Evolutionary conservation across 176 grass and related monocot genomes (phyloP), one percentile per base, ranked within the genome.

Genomic region (Pontederia crassipes): DNA sequence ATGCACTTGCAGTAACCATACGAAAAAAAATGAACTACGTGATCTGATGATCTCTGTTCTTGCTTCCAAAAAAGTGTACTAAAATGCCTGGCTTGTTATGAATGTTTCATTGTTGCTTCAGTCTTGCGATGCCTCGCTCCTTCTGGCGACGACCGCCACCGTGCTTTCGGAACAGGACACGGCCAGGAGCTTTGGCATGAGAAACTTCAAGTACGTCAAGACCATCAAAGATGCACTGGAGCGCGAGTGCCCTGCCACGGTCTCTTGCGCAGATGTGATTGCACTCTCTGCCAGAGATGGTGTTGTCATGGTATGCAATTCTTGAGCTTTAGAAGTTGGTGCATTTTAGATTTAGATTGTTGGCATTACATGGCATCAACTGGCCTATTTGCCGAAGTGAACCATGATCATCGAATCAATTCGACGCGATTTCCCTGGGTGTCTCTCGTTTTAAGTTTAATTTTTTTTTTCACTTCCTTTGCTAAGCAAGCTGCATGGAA

Each of bases 191-290:
- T 82, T 82, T 56, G 74, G 74, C 45, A 82, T 82, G 79, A 59
- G 79, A 52, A 77, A 82, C 61, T 82, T 82, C 73, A 82, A 82
- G 79, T 82, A 82, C 61, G 17, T 82, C 35, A 17, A 10, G 48
- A 45, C 68, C 32, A 82, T 77, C 62, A 82, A 77, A 45, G 15
- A 65, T 0, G 80, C 74, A 1, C 28, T 77, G 11, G 74, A 82
- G 68, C 58, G 26, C 45, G 74, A 61, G 46, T 82, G 80, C 74
- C 80, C 80, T 15, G 35, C 9, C 4, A 64, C 16, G 0, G 71
- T 73, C 10, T 73, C 71, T 47, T 73, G 71, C 8, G 71, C 71
- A 9, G 71, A 73, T 64, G 15, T 73, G 1, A 11, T 73, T 48
- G 59, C 71, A 10, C 71, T 73, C 16, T 62, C 71, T 26, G 59